phyloP scores from a whole-genome alignment of 805 yeast genomes.

The Candida chilensis region DNA sequence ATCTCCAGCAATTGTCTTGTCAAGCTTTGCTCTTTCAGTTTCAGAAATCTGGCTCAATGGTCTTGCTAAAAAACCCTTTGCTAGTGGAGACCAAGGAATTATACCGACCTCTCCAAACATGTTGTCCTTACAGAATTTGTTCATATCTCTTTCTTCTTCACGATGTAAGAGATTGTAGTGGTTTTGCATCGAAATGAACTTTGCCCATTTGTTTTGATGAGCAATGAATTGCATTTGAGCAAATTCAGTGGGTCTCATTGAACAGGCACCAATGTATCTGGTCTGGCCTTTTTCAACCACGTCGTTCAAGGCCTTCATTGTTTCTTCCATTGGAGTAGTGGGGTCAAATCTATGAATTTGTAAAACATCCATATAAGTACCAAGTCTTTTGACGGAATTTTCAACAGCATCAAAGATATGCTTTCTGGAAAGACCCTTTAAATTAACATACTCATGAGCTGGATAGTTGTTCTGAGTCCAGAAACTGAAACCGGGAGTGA shows the following conservation, averaged over 20 bases:
- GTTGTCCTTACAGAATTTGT: conserved; percentile 13
- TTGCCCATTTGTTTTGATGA: conserved; percentile 14
- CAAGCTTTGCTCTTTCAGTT: conserved; percentile 4
- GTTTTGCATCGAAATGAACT: conserved; percentile 19
- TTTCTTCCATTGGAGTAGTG: conserved; percentile 13
- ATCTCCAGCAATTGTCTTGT: neutral
- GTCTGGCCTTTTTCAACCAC: conserved; percentile 4
- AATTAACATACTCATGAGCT: too few species aligned
- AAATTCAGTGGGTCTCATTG: conserved; percentile 15
- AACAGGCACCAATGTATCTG: conserved; percentile 6
- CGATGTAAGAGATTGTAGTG: conserved; percentile 16
- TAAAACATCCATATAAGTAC: conserved; percentile 16
- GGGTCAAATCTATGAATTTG: conserved; percentile 17
- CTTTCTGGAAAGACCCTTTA: conserved; percentile 6
- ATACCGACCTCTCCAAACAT: conserved; percentile 14
- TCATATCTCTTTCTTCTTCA: conserved; percentile 21
- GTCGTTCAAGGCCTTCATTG: conserved; percentile 7
- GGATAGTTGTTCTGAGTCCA: too few species aligned
- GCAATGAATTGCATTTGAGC: conserved; percentile 19
- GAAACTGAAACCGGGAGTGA: conserved; percentile 3
- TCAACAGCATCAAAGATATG: conserved; percentile 16
- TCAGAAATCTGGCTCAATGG: conserved; percentile 5
- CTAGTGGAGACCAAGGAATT: conserved; percentile 20
- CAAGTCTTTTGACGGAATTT: conserved; percentile 13
- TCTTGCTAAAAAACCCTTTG: conserved; percentile 15